Base-by-base conservation (phyloP, 1,139 yeast genomes). In the Suhomyces bolitotheri region DNA sequence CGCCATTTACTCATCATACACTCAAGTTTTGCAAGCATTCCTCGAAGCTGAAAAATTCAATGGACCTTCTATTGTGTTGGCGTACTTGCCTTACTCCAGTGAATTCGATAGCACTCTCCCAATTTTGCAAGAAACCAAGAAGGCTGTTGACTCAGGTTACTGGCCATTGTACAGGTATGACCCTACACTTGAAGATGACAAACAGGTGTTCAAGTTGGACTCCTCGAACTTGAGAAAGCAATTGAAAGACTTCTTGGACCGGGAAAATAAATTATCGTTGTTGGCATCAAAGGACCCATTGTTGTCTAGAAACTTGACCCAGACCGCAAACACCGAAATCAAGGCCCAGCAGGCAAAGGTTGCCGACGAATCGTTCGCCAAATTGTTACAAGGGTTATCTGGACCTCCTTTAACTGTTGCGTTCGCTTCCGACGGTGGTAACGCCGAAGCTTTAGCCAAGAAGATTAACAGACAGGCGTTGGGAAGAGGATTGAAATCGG, bases 371-470 rank as follows among this genome's bases (percentile, higher is more conserved):
- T 92, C 97, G 1, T 88, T 76, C 58, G 75, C 78, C 41, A 76
- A 80, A 53, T 73, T 90, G 44, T 71, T 90, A 35, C 95, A 84
- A 49, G 96, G 96, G 19, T 72, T 90, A 44, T 80, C 90, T 24
- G 97, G 97, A 22, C 97, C 97, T 30, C 97, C 97, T 36, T 62
- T 92, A 46, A 85, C 95, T 6, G 76, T 90, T 44, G 85, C 92
- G 27, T 90, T 79, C 63, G 97, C 97, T 4, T 88, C 96, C 20
- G 97, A 90, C 60, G 97, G 96, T 60, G 97, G 97, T 39, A 85
- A 81, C 53, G 97, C 96, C 27, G 89, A 88, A 54, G 78, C 75
- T 29, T 69, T 89, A 17, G 95, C 96, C 25, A 86, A 83, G 60
- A 81, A 87, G 57, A 66, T 90, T 38, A 84, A 82, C 40, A 77